These are phyloP conservation scores for Tremellales sp. DNA, from an alignment of 1,284 basidiomycete genomes.

Conservation along the genomic window DNA sequence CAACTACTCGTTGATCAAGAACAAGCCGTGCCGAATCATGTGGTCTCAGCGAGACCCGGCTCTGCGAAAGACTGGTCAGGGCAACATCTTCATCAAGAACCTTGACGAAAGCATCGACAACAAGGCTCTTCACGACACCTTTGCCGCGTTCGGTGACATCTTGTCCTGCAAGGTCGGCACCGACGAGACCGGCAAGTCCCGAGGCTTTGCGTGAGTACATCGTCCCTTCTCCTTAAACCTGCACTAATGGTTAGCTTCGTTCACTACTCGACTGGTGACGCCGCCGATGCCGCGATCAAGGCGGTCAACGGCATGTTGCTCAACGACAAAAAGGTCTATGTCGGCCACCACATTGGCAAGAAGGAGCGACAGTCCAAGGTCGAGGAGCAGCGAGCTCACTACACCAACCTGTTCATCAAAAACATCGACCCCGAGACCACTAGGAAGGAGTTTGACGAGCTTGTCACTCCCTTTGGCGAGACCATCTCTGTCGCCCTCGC, in stretches of 20 bases:
- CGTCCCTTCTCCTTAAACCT: neutral
- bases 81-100: slow-evolving; percentile 99
- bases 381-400: slow-evolving; percentile 93
- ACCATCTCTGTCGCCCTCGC: slow-evolving; percentile 87
- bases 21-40: slow-evolving; percentile 99
- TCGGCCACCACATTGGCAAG: slow-evolving; percentile 95
- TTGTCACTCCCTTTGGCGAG: slow-evolving; percentile 75
- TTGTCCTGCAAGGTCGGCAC: slow-evolving; percentile 99
- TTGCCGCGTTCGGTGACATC: slow-evolving; percentile 98
- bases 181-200: slow-evolving; percentile 86
- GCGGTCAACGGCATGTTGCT: slow-evolving; percentile 99
- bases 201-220: slow-evolving; percentile 78
- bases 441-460: slow-evolving; percentile 79
- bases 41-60: slow-evolving; percentile 99
- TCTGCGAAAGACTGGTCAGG: slow-evolving; percentile 97
- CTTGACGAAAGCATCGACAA: slow-evolving; percentile 98
- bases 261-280: slow-evolving; percentile 97
- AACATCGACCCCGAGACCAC: slow-evolving; percentile 82
- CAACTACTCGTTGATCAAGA: slow-evolving; percentile 99
- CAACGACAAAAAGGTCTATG: slow-evolving; percentile 99
- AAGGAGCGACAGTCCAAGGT: slow-evolving; percentile 98
- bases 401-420: slow-evolving; percentile 99
- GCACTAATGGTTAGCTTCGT: slow-evolving; percentile 72
- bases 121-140: slow-evolving; percentile 99
- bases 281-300: slow-evolving; percentile 94